Evolutionary conservation across 2,329 filamentous ascomycete species (phyloP).

Genomic region (Pseudocercospora fuligena): DNA sequence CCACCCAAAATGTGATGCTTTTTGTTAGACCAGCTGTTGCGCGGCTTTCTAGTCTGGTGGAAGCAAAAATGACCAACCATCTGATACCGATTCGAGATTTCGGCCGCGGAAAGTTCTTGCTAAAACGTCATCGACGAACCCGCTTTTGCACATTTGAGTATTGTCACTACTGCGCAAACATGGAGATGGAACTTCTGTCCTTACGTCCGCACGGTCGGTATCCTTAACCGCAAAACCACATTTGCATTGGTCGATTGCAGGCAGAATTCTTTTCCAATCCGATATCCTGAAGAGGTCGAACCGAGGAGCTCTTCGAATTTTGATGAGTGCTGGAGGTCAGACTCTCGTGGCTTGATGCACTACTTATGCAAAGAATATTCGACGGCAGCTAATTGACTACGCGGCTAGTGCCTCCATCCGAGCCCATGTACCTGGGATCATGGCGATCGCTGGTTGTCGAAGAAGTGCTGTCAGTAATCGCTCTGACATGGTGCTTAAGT

Average conservation of each 20-base stretch:
- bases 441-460: neutral
- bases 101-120: conserved; percentile 6
- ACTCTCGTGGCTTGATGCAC: neutral
- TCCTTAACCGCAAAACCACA: neutral
- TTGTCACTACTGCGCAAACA: neutral
- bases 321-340: neutral
- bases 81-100: conserved; percentile 1
- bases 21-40: no score
- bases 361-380: conserved; percentile 9
- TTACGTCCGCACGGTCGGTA: neutral
- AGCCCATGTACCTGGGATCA: neutral
- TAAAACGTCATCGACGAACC: neutral
- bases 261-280: neutral
- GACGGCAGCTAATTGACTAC: neutral
- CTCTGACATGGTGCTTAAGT: neutral
- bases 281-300: neutral
- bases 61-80: neutral
- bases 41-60: no score
- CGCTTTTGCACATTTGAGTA: neutral
- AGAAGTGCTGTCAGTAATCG: neutral
- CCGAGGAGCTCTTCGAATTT: no score
- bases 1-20: no score
- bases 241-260: neutral
- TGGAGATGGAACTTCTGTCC: neutral
- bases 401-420: neutral